A percentile compares a stretch with the other conserved stretches of the same genome.
Evolutionary conservation across 495 filamentous ascomycete species (phyloP).

Genomic region (Hypoxylon fragiforme): DNA sequence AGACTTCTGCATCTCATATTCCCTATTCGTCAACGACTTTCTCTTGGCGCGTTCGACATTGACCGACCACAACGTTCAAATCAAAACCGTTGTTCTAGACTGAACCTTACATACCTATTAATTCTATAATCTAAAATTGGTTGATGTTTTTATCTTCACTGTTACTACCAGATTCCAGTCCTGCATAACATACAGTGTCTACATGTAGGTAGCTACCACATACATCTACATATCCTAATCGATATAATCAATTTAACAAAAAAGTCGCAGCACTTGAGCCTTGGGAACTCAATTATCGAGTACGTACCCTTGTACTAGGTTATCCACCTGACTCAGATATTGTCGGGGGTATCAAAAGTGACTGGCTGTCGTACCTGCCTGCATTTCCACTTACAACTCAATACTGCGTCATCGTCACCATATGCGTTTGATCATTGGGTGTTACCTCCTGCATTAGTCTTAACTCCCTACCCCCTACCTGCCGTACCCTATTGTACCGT

Average conservation of each 20-base stretch:
- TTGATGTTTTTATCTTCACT: no score
- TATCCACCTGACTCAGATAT: slow-evolving; percentile 8
- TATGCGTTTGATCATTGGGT: slow-evolving; percentile 30
- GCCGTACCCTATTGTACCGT: slow-evolving; percentile 15
- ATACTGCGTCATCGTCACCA: slow-evolving; percentile 6
- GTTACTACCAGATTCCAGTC: no score
- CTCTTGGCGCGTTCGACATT: slow-evolving; percentile 7
- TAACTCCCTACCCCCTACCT: slow-evolving; percentile 9
- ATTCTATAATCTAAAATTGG: no score
- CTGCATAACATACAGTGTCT: no score
- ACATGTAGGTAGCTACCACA: no score
- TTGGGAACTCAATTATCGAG: no score
- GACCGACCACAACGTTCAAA: slow-evolving; percentile 4
- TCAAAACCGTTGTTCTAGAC: slow-evolving; percentile 2
- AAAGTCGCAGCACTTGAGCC: no score
- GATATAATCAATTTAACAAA: no score
- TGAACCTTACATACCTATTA: background rate
- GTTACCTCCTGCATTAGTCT: slow-evolving; percentile 33
- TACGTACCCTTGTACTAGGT: no score
- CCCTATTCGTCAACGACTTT: background rate
- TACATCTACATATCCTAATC: no score
- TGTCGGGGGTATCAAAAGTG: no score
- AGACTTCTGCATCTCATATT: background rate
- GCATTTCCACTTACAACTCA: slow-evolving; percentile 9
- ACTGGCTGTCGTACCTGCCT: background rate